Percentiles rank a stretch among this genome's conserved stretches.
phyloP scores from a whole-genome alignment of 2,329 filamentous ascomycete species.

The Exophiala sp. region DNA sequence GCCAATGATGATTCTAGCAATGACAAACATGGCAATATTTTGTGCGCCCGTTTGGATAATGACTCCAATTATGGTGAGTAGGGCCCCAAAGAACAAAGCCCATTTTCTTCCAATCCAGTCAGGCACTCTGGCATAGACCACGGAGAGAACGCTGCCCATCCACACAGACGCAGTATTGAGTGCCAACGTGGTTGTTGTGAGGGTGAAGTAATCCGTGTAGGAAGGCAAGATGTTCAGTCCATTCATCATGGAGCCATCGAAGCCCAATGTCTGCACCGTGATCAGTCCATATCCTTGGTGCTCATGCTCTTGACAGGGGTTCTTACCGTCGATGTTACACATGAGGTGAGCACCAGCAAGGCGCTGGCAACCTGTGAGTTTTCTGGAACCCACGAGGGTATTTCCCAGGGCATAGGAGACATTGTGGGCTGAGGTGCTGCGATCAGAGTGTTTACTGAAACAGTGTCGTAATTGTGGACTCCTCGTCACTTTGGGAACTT shows the following conservation, averaged over 20 bases:
- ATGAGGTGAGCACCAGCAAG: slow-evolving; percentile 19
- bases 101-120: slow-evolving; percentile 45
- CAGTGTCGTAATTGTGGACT: no score
- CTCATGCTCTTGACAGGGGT: not conserved
- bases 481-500: no score
- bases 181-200: slow-evolving; percentile 52
- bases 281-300: no score
- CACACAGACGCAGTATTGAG: slow-evolving; percentile 57
- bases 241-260: slow-evolving; percentile 54
- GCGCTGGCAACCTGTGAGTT: slow-evolving; percentile 8
- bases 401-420: slow-evolving; percentile 12
- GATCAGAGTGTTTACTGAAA: no score
- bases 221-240: slow-evolving; percentile 56
- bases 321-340: slow-evolving; percentile 21
- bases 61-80: slow-evolving; percentile 45
- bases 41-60: slow-evolving; percentile 49
- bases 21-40: slow-evolving; percentile 52
- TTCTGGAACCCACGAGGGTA: slow-evolving; percentile 13
- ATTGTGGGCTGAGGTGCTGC: not conserved
- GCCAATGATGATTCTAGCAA: slow-evolving; percentile 48
- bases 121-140: slow-evolving; percentile 43
- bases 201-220: slow-evolving; percentile 55
- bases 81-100: slow-evolving; percentile 41
- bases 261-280: slow-evolving; percentile 28
- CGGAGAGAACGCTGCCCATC: slow-evolving; percentile 50